These are phyloP conservation scores for Metahyphopichia silvanorum DNA, from an alignment of 805 yeast genomes.

Conservation along the genomic window DNA sequence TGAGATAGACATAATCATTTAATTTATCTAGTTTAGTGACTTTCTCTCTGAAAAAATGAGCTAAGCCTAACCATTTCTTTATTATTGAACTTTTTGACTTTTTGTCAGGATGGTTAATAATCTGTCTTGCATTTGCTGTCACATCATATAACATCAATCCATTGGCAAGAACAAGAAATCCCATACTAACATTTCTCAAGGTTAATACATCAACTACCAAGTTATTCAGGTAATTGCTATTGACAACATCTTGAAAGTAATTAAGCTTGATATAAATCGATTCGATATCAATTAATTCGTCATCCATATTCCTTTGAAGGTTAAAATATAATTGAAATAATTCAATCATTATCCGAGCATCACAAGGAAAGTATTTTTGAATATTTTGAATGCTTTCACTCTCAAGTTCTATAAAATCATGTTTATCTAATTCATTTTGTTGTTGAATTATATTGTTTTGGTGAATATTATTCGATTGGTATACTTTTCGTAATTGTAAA, in stretches of 20 bases:
- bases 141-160: constrained; percentile 15
- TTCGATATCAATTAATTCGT: not conserved
- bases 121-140: constrained; percentile 11
- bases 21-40: constrained; percentile 15
- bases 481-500: too few relatives aligned
- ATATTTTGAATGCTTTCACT: too few relatives aligned
- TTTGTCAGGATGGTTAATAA: too few relatives aligned
- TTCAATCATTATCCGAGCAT: too few relatives aligned
- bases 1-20: constrained; percentile 20
- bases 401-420: too few relatives aligned
- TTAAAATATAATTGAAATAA: not conserved
- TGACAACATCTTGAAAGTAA: not conserved
- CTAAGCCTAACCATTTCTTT: constrained; percentile 7
- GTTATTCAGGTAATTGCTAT: too few relatives aligned
- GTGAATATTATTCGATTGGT: too few relatives aligned
- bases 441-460: too few relatives aligned
- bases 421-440: too few relatives aligned
- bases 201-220: constrained; percentile 7
- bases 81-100: too few relatives aligned
- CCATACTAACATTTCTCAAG: constrained; percentile 13
- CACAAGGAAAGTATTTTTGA: too few relatives aligned
- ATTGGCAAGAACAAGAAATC: constrained; percentile 15
- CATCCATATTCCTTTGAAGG: not conserved
- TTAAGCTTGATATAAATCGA: too few relatives aligned
- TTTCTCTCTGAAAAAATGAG: constrained; percentile 14